Conservation (phyloP, 148 eudicot species). For the Oxyria digyna region DNA sequence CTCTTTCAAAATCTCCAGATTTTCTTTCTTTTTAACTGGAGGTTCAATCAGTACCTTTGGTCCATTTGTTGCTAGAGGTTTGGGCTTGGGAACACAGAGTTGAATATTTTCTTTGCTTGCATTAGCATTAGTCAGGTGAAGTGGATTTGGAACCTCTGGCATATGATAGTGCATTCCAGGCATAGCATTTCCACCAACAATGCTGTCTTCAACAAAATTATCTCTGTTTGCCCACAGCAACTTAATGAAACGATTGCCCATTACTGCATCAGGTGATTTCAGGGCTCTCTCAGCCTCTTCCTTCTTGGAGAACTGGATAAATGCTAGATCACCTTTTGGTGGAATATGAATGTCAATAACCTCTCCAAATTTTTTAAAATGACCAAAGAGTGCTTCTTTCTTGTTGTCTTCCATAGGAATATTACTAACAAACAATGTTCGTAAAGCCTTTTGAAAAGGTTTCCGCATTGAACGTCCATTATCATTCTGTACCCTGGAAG, state of each 20-base stretch:
- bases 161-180: conserved; percentile 20
- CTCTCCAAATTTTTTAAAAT: conserved; percentile 89
- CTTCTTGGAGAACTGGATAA: conserved; percentile 91
- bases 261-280: conserved; percentile 98
- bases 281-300: conserved; percentile 92
- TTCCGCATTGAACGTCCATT: conserved; percentile 31
- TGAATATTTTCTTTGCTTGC: conserved; percentile 36
- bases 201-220: conserved; percentile 43
- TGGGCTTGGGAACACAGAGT: conserved; percentile 22
- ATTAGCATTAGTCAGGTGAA: conserved; percentile 14
- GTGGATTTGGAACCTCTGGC: conserved; percentile 25
- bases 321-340: conserved; percentile 64
- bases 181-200: conserved; percentile 21
- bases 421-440: conserved; percentile 72
- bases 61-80: conserved; percentile 31
- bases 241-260: conserved; percentile 94
- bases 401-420: conserved; percentile 81
- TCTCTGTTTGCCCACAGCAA: conserved; percentile 95
- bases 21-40: conserved; percentile 62
- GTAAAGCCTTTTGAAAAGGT: conserved; percentile 60
- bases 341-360: conserved; percentile 81
- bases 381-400: conserved; percentile 63
- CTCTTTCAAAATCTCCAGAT: conserved; percentile 54
- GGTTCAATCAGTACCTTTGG: conserved; percentile 33
- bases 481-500: conserved; percentile 37